Conservation (phyloP, 108 stramenopile genomes). For the Stephanodiscus minutulus region DNA sequence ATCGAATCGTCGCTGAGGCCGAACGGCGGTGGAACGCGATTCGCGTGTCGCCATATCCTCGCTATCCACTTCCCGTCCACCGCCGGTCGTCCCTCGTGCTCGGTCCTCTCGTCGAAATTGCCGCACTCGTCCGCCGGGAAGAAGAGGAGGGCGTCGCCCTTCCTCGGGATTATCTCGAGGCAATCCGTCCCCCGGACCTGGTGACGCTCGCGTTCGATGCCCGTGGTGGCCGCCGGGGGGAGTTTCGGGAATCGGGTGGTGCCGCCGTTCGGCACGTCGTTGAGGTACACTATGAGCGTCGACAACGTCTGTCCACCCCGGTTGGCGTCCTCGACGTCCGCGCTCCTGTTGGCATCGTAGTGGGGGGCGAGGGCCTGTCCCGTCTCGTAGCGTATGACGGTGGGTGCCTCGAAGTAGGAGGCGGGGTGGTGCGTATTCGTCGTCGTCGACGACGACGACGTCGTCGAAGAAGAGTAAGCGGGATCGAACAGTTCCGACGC, state of each 20-base stretch:
- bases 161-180: constrained; percentile 62
- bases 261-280: constrained; percentile 80
- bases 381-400: constrained; percentile 73
- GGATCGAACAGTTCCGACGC: constrained; percentile 55
- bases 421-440: constrained; percentile 39
- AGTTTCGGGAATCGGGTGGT: constrained; percentile 70
- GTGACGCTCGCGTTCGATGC: constrained; percentile 16
- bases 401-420: constrained; percentile 72
- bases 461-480: constrained; percentile 11
- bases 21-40: constrained; percentile 71
- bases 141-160: constrained; percentile 78
- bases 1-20: constrained; percentile 59
- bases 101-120: constrained; percentile 75
- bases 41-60: constrained; percentile 73
- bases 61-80: constrained; percentile 86
- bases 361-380: constrained; percentile 76
- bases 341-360: constrained; percentile 79
- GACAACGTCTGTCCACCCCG: constrained; percentile 82
- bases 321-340: constrained; percentile 73
- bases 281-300: constrained; percentile 79
- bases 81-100: constrained; percentile 81
- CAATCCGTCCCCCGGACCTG: too few relatives aligned
- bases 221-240: constrained; percentile 2
- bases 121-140: constrained; percentile 81
- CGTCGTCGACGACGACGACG: not conserved